Base-by-base conservation (phyloP, 2,329 filamentous ascomycete species). In the Fusarium duplospermum region DNA sequence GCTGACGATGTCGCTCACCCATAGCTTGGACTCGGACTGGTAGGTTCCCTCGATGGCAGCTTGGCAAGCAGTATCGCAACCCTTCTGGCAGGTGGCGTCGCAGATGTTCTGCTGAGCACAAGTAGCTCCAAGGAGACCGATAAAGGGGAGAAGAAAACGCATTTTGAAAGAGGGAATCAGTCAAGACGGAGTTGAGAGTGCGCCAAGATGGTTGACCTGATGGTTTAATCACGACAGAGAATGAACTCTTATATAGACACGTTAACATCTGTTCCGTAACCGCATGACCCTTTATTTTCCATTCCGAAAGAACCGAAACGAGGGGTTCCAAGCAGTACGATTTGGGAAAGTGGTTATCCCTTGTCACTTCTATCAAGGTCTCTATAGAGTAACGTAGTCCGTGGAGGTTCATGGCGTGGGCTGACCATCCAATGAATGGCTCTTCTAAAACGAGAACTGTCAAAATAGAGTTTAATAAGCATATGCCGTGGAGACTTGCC, bases 1-100 rank as follows among this genome's bases (percentile, higher is more conserved):
- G 24, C 47, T 54, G 18, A 54, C 22, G 18, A 63, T 63, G 18
- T 63, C 47, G 45, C 45, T n/a, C n/a, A 63, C 61, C 61, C 61
- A 63, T 5, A 62, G 60, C 13, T 52, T 40, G 24, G 60, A 62
- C 60, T 62, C 60, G 47, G 60, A 52, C 22, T 62, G 33, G 33
- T 54, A 62, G 20, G 60, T 62, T 31, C 31, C 18, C 18, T 62
- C 16, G 42, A 62, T 62, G 13, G 60, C 60, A 4, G 42, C 45
- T 31, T 40, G 60, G 20, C 60, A 62, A 16, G 31, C 33, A 9
- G 22, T 31, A 38, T 62, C 45, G 45, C 60, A 62, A 31, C 45
- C 31, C 24, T 54, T 29, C 45, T 62, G 60, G 9, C 60, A 62
- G 20, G 7, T 22, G 9, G 60, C 4, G 47, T 54, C 45, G 16